Evolutionary conservation across 192 early-diverging fungal genomes (phyloP).

Genomic region (Backusella psychrophila): DNA sequence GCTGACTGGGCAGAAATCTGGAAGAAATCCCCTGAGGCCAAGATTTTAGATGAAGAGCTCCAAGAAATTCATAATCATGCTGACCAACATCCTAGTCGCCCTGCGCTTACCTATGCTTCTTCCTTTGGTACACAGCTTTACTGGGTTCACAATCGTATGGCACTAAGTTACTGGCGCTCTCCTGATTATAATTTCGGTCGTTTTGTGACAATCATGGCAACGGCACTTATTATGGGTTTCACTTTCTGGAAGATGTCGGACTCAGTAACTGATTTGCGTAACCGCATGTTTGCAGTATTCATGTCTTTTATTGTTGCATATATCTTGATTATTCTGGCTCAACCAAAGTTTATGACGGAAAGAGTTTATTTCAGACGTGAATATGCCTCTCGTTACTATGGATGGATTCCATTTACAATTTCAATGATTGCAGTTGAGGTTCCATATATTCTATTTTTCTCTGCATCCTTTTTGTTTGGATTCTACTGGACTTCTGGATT

Average conservation of each 20-base stretch:
- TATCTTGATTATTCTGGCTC: conserved; percentile 68
- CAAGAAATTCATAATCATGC: conserved; percentile 46
- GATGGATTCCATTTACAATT: conserved; percentile 61
- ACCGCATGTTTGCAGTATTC: conserved; percentile 73
- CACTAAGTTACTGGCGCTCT: conserved; percentile 66
- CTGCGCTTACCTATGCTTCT: conserved; percentile 43
- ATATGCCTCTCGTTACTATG: conserved; percentile 65
- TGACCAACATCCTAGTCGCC: conserved; percentile 26
- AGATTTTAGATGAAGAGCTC: conserved; percentile 44
- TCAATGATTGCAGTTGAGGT: conserved; percentile 65
- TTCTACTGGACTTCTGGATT: conserved; percentile 79
- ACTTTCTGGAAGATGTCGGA: conserved; percentile 65
- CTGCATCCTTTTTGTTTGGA: conserved; percentile 63
- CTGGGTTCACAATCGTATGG: conserved; percentile 65
- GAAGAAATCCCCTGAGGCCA: conserved; percentile 55
- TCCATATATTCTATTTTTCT: conserved; percentile 59
- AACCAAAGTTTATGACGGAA: conserved; percentile 65
- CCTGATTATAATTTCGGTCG: conserved; percentile 76
- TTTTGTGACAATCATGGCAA: conserved; percentile 55
- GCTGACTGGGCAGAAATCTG: conserved; percentile 76
- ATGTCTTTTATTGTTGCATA: conserved; percentile 61
- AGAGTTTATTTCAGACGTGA: conserved; percentile 67
- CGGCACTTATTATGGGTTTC: conserved; percentile 64
- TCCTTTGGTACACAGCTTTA: conserved; percentile 46
- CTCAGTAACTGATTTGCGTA: conserved; percentile 57